Conservation (phyloP, 164 flowering plant genomes). For the Chloranthus sessilifolius region DNA sequence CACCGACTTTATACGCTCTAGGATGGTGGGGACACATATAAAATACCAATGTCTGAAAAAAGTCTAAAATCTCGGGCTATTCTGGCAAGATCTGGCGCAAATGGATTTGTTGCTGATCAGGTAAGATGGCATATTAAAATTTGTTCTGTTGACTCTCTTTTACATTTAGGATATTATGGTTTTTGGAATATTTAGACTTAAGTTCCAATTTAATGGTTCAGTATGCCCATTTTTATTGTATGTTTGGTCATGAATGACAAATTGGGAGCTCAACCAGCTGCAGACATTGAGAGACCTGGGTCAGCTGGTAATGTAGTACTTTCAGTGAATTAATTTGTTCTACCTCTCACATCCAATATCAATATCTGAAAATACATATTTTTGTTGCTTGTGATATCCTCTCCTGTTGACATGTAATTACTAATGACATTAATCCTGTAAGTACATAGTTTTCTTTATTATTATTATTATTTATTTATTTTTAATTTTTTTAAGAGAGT, state of each 20-base stretch:
- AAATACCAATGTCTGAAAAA: conserved; percentile 64
- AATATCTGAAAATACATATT: not conserved
- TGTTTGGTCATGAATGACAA: conserved; percentile 2
- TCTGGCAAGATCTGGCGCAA: conserved; percentile 57
- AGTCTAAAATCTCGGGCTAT: conserved; percentile 61
- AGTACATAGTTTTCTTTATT: too few relatives aligned
- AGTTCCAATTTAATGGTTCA: not conserved
- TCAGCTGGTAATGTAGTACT: conserved; percentile 49
- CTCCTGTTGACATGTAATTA: too few relatives aligned
- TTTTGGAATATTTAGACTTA: not conserved
- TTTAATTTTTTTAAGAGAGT: too few relatives aligned
- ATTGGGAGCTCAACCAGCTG: conserved; percentile 55
- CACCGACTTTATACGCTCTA: conserved; percentile 16
- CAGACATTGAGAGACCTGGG: conserved; percentile 53
- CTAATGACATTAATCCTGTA: too few relatives aligned
- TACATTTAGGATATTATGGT: conserved; percentile 1
- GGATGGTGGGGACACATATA: conserved; percentile 74
- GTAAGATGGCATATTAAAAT: conserved; percentile 36
- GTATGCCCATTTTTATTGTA: not conserved
- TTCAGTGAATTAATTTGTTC: not conserved
- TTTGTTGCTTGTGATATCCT: too few relatives aligned
- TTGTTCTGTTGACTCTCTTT: too few relatives aligned
- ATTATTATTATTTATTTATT: too few relatives aligned
- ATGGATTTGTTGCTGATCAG: conserved; percentile 83
- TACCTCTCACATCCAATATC: too few relatives aligned